phyloP scores from a whole-genome alignment of 345 rosid species.

The Murraya paniculata region DNA sequence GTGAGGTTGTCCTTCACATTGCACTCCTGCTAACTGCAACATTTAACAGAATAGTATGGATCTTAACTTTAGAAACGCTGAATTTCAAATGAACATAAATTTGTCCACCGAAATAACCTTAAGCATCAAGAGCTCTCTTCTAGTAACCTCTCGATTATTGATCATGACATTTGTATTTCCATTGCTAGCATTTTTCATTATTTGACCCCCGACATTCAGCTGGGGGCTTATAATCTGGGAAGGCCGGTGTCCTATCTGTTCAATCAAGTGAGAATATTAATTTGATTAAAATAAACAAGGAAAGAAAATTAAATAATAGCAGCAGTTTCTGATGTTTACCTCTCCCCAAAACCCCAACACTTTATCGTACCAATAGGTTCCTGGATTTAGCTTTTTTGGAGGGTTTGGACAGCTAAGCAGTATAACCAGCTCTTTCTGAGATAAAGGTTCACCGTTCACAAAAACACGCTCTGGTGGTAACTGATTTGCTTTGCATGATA shows the following conservation, averaged over 20 bases:
- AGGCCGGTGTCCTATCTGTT: conserved; percentile 78
- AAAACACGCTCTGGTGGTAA: conserved; percentile 58
- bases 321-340: conserved; percentile 42
- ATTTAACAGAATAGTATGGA: conserved; percentile 16
- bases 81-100: conserved; percentile 10
- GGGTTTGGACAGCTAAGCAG: conserved; percentile 66
- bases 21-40: conserved; percentile 56
- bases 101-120: conserved; percentile 41
- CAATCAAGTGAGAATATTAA: conserved; percentile 19
- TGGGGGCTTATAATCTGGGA: conserved; percentile 65
- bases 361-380: conserved; percentile 86
- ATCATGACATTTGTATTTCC: conserved; percentile 62
- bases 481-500: conserved; percentile 57
- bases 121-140: conserved; percentile 58
- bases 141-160: conserved; percentile 70
- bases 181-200: conserved; percentile 54
- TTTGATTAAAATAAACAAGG: background rate
- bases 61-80: background rate
- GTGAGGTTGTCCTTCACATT: conserved; percentile 67
- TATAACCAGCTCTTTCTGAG: conserved; percentile 38
- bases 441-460: conserved; percentile 56
- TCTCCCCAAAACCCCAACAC: conserved; percentile 87
- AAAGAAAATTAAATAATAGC: background rate
- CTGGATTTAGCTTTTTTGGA: conserved; percentile 74
- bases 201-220: conserved; percentile 49